These are phyloP conservation scores for Senna siamea DNA, from an alignment of 306 rosid species.

Conservation along the genomic window DNA sequence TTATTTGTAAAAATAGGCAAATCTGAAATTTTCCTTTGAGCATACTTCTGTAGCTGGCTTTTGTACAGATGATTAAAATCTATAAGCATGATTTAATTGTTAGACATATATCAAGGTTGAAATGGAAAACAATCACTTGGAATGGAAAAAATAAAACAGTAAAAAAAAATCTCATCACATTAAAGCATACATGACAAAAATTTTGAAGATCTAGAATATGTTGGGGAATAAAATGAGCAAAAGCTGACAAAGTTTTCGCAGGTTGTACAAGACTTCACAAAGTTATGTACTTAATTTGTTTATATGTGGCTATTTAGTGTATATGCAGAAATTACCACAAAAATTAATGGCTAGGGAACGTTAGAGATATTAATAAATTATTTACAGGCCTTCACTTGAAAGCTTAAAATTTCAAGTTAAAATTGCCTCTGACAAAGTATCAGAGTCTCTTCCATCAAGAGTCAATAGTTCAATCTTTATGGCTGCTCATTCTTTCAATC, in stretches of 20 bases:
- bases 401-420: no score
- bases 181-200: not conserved
- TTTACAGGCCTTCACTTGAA: no score
- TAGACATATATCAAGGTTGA: not conserved
- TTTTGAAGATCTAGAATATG: not conserved
- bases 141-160: not conserved
- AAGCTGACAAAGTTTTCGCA: not conserved
- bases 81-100: constrained; percentile 28
- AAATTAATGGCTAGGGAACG: not conserved
- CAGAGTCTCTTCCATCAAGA: no score
- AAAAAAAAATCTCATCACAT: not conserved
- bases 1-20: constrained; percentile 27
- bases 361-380: no score
- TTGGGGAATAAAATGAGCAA: not conserved
- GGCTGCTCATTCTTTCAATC: no score
- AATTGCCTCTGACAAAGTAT: not conserved
- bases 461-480: no score
- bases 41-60: constrained; percentile 40
- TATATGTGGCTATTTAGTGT: not conserved
- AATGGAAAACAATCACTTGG: not conserved
- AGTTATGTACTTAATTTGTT: not conserved
- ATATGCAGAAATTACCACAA: not conserved
- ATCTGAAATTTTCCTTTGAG: constrained; percentile 35
- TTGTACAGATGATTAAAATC: constrained; percentile 29
- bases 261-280: not conserved